These are phyloP conservation scores for Aureobasidium vineae DNA, from an alignment of 2,329 filamentous ascomycete species.

Conservation along the genomic window DNA sequence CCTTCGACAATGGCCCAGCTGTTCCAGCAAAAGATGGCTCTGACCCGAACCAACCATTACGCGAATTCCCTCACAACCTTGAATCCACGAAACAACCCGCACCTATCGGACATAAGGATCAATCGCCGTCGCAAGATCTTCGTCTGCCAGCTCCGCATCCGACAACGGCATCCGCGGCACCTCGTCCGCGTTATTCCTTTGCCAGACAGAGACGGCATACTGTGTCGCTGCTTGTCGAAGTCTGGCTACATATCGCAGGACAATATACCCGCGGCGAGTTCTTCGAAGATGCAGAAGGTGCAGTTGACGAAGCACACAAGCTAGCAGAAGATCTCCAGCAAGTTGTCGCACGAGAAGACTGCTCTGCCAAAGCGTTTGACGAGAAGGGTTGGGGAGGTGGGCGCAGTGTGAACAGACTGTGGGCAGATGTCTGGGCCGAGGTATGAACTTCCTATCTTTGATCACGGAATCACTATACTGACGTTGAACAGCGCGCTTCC, in stretches of 20 bases:
- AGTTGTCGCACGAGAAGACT: slow-evolving; percentile 61
- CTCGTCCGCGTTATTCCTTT: slow-evolving; percentile 51
- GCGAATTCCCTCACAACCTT: slow-evolving; percentile 44
- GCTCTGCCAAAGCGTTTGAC: slow-evolving; percentile 61
- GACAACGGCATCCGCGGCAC: slow-evolving; percentile 36
- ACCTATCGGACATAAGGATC: slow-evolving; percentile 42
- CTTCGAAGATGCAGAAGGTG: slow-evolving; percentile 74
- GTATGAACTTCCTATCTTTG: slow-evolving; percentile 51
- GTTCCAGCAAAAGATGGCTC: slow-evolving; percentile 25
- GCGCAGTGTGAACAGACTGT: slow-evolving; percentile 78
- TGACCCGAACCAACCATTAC: slow-evolving; percentile 39
- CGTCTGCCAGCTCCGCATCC: slow-evolving; percentile 45
- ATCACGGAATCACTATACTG: not conserved
- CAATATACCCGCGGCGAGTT: slow-evolving; percentile 82
- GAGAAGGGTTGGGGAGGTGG: slow-evolving; percentile 72
- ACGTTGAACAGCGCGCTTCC: slow-evolving; percentile 58
- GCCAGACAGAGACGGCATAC: slow-evolving; percentile 56
- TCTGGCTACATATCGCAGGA: slow-evolving; percentile 88
- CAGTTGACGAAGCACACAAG: slow-evolving; percentile 76
- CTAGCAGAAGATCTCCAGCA: slow-evolving; percentile 69
- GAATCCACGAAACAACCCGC: slow-evolving; percentile 38
- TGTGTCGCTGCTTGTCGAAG: slow-evolving; percentile 63
- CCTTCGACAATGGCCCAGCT: not conserved
- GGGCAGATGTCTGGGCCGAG: slow-evolving; percentile 80
- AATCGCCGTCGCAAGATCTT: slow-evolving; percentile 46